phyloP scores from a whole-genome alignment of 202 grass and related monocot genomes.

The Cymbopogon flexuosus region DNA sequence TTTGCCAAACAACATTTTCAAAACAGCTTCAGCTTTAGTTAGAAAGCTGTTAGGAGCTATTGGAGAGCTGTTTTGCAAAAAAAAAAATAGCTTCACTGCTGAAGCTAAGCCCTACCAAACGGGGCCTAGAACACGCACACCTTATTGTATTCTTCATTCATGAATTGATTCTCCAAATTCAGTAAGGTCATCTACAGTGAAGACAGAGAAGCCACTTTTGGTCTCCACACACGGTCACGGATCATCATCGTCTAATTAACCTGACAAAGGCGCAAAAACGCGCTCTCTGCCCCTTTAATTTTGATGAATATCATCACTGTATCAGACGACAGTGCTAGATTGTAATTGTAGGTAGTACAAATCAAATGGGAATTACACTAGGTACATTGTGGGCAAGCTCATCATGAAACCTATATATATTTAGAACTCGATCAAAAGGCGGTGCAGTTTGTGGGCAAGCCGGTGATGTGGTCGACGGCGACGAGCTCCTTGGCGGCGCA shows the following conservation, averaged over 20 bases:
- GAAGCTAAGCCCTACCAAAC: no score
- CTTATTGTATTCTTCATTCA: not conserved
- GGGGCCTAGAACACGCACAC: not conserved
- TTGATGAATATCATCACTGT: not conserved
- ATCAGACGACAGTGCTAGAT: not conserved
- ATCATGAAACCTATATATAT: no score
- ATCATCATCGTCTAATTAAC: not conserved
- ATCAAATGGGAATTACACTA: not conserved
- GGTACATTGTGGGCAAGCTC: not conserved
- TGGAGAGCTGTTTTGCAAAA: no score
- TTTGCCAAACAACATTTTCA: no score
- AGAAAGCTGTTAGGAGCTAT: no score
- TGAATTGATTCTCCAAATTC: not conserved
- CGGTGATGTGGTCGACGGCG: conserved; percentile 57
- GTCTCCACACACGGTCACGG: not conserved
- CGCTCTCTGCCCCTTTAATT: not conserved
- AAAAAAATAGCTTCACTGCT: no score
- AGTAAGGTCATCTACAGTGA: not conserved
- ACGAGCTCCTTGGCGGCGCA: conserved; percentile 48
- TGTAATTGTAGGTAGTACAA: not conserved
- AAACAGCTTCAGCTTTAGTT: no score
- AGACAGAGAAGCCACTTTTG: conserved; percentile 19
- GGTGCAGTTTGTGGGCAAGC: conserved; percentile 67
- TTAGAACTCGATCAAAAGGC: conserved; percentile 2
- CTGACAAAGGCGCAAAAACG: not conserved